Evolutionary conservation across 352 stramenopile genomes (phyloP), one percentile per base, ranked within the genome.

Genomic region (Phytophthora europaea): DNA sequence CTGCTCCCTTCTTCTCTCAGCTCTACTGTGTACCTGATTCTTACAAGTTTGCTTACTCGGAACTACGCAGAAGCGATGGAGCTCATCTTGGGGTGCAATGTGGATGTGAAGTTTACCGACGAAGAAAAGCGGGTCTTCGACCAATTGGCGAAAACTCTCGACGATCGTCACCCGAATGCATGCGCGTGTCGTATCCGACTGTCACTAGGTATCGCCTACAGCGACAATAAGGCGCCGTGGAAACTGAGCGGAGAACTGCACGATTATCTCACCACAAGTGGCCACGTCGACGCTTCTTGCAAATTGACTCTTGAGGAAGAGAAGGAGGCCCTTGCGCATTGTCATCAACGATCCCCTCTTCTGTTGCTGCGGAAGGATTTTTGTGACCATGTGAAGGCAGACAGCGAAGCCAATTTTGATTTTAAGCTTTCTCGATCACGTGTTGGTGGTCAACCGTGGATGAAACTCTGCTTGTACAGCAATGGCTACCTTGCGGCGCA

Each of bases 41-140:
- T 99, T 18, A 97, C 98, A 67, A 98, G 97, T 65, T 93, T 99
- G 72, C 97, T 99, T 12, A 94, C 92, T 6, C 90, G 97, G 33
- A 86, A 98, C 36, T 99, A 99, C 65, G 80, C 88, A 18, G 89
- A 97, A 48, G 98, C 98, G 3, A 99, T 98, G 83, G 96, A 98
- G 66, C 95, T 99, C 67, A 98, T 99, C 22, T 84, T 98, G 43
- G 96, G 87, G 12, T 99, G 97, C 84, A 98, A 99, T 38, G 97
- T 98, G 38, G 98, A 99, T 75, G 94, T 99, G 36, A 88, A 87
- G 40, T 97, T 99, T 48, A 99, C 88, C 4, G 85, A 97, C 31
- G 97, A 99, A 84, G 97, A 99, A 76, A 91, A 95, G 70, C 98
- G 98, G 87, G 98, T 99, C 62, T 99, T 99, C 62, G 96, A 99